These are phyloP conservation scores for Geotrichum restrictum DNA, from an alignment of 1,139 yeast genomes.

Conservation along the genomic window DNA sequence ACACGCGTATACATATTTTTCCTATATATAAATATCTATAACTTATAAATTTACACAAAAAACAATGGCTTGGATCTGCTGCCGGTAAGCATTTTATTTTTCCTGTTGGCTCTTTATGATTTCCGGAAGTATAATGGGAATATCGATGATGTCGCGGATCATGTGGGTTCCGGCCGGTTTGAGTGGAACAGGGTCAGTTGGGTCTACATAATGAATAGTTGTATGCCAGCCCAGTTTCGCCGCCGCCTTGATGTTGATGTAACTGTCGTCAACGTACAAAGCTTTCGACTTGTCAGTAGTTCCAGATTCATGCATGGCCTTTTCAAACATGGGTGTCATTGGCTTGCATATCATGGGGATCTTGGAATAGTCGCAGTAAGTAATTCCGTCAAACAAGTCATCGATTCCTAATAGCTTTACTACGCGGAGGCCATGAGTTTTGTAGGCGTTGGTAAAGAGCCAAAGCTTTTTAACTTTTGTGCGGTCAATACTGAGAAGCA, in stretches of 20 bases:
- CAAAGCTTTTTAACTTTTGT: conserved; percentile 58
- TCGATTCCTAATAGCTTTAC: conserved; percentile 77
- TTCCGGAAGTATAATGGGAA: conserved; percentile 49
- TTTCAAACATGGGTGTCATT: conserved; percentile 54
- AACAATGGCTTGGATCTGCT: not conserved
- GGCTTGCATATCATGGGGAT: conserved; percentile 82
- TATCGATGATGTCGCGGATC: conserved; percentile 47
- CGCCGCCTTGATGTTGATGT: conserved; percentile 42
- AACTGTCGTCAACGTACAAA: conserved; percentile 78
- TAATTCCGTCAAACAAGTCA: conserved; percentile 87
- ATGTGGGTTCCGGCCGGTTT: conserved; percentile 45
- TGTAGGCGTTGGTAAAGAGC: conserved; percentile 93
- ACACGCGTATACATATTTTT: not conserved
- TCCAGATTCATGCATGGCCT: conserved; percentile 62
- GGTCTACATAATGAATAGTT: conserved; percentile 58
- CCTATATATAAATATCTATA: not conserved
- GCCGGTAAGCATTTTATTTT: not conserved
- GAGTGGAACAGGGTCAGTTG: conserved; percentile 42
- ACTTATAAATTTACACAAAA: not conserved
- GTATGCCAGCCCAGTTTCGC: conserved; percentile 47
- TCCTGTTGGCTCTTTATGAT: conserved; percentile 35
- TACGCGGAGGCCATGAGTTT: conserved; percentile 75
- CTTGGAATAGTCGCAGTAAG: conserved; percentile 77
- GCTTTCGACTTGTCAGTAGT: conserved; percentile 46
- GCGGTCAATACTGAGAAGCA: conserved; percentile 39